Evolutionary conservation across 2,329 filamentous ascomycete genomes (phyloP), one percentile per base, ranked within the genome.

Genomic region (Tolypocladium nubicola): DNA sequence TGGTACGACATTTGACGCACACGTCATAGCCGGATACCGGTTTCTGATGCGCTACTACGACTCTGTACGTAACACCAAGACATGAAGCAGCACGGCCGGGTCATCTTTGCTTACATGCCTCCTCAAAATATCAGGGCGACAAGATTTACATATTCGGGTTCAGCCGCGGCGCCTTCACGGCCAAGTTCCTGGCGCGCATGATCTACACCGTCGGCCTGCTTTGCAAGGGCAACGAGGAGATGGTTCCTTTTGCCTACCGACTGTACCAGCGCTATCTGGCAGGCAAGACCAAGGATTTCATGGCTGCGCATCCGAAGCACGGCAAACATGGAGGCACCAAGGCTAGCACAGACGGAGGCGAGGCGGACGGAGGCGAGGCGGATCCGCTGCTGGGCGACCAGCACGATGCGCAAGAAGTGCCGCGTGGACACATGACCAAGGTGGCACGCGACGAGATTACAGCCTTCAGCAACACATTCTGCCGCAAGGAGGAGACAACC

Each of bases 141-240:
- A 74, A 75, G 53, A 79, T 82, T 39, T 82, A 80, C 61, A 76
- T 81, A 62, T 81, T 81, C 53, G 79, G 79, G 14, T 81, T 81
- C 63, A 77, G 74, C 9, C 74, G 79, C 26, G 79, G 79, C 2
- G 78, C 79, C 14, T 80, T 77, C 61, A 79, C 76, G 1, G 79
- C 79, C n/a, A 75, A 75, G 26, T 79, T 81, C 61, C 70, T 81
- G 1, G 75, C 79, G 0, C 72, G 76, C 52, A 80, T 81, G 79
- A 66, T 81, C 45, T 68, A 77, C 57, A 72, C 71, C 3, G 72
- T 80, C 13, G 79, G 76, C 0, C 68, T 81, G 0, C 70, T 81
- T 7, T 79, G 75, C 53, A 73, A 74, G 52, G 78, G 78, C 9
- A 80, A 80, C 57, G 78, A 80, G 58, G 78, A 80, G 49, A 77